These are phyloP conservation scores for Cinnamomum chago DNA, from an alignment of 164 flowering plant genomes.

Conservation along the genomic window DNA sequence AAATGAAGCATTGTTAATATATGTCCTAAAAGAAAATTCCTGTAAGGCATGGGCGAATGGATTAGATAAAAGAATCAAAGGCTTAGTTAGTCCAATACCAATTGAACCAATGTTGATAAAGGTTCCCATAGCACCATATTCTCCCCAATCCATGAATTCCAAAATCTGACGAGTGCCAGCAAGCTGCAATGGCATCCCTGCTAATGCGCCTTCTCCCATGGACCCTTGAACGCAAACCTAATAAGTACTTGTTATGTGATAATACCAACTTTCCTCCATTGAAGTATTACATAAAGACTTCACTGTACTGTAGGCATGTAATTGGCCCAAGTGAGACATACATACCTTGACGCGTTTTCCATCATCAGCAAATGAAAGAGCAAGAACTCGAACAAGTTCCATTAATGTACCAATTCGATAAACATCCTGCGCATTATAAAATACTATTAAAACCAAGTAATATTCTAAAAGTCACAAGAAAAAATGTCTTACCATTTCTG, in stretches of 20 bases:
- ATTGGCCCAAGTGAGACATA: not conserved
- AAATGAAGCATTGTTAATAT: not conserved
- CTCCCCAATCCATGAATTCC: slow-evolving; percentile 99
- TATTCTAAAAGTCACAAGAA: slow-evolving; percentile 1
- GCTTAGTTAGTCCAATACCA: slow-evolving; percentile 38
- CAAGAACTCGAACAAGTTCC: slow-evolving; percentile 82
- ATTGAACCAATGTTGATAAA: slow-evolving; percentile 87
- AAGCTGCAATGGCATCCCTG: slow-evolving; percentile 96
- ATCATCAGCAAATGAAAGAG: slow-evolving; percentile 95
- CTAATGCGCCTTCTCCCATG: slow-evolving; percentile 92
- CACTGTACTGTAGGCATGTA: not conserved
- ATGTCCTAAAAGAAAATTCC: not conserved
- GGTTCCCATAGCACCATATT: slow-evolving; percentile 70
- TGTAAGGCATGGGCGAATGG: not conserved
- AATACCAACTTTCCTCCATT: not conserved
- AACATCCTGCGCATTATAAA: slow-evolving; percentile 69
- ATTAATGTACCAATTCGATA: slow-evolving; percentile 94
- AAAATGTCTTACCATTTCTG: slow-evolving; percentile 64
- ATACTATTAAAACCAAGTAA: slow-evolving; percentile 6
- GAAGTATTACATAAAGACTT: not conserved
- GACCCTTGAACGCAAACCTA: slow-evolving; percentile 99
- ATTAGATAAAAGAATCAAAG: not conserved
- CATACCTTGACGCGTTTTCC: slow-evolving; percentile 89
- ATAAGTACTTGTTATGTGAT: not conserved
- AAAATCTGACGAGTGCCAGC: slow-evolving; percentile 83